A percentile compares a stretch with the other conserved stretches of the same genome.
Evolutionary conservation across 257 asterid species (phyloP).

Genomic region (Solanum tarijense): DNA sequence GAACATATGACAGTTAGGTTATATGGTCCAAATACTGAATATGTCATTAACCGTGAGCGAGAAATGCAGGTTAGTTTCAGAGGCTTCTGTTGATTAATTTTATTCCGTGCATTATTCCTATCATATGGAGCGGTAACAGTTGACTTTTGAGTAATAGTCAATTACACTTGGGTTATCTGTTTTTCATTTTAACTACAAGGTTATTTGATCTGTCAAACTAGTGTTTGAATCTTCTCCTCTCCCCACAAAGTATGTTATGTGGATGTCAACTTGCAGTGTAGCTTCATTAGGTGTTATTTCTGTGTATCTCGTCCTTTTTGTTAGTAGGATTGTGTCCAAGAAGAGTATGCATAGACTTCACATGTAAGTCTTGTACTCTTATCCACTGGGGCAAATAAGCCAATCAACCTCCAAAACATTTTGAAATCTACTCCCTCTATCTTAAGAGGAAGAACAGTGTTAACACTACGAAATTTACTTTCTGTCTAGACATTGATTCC

Average conservation of each 20-base stretch:
- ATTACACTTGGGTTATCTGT: neutral
- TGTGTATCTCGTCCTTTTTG: neutral
- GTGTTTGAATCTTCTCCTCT: neutral
- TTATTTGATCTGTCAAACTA: neutral
- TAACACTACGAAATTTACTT: neutral
- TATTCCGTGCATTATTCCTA: neutral
- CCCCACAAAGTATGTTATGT: neutral
- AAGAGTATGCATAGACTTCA: neutral
- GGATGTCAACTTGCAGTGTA: neutral
- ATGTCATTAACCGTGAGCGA: conserved; percentile 83
- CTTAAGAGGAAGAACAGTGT: neutral
- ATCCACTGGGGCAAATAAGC: neutral
- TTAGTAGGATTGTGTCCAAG: neutral
- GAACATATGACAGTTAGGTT: conserved; percentile 60
- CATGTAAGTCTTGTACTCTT: neutral
- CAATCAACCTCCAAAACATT: neutral
- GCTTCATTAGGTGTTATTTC: neutral
- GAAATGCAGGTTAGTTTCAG: conserved; percentile 57
- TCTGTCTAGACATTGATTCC: neutral
- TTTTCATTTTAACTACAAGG: neutral
- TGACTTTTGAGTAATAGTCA: neutral
- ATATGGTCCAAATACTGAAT: conserved; percentile 94
- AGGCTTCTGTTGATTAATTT: neutral
- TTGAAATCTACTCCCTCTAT: neutral
- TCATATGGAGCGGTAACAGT: neutral